phyloP scores from a whole-genome alignment of 2,329 filamentous ascomycete species.

The Cladosporium sp. region DNA sequence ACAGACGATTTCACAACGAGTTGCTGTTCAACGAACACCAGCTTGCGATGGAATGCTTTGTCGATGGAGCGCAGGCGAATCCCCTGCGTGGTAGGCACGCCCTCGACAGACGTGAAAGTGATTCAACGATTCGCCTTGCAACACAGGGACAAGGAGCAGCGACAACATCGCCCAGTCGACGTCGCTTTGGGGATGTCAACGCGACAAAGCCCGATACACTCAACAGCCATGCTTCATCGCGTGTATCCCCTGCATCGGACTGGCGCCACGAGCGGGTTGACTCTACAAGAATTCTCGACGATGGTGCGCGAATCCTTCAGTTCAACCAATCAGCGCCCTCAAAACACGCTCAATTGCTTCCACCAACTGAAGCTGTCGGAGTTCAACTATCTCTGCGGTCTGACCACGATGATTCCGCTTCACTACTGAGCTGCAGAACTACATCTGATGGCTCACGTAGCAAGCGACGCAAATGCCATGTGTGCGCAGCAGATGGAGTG shows the following conservation, averaged over 20 bases:
- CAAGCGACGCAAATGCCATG: constrained; percentile 24
- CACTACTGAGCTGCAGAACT: constrained; percentile 1
- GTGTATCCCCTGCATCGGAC: not conserved
- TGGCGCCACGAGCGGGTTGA: not conserved
- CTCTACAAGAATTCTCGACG: too few species aligned
- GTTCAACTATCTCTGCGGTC: not conserved
- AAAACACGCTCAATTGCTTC: too few species aligned
- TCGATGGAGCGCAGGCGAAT: not conserved
- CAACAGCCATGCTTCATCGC: not conserved
- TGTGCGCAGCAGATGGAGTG: constrained; percentile 27
- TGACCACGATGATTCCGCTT: constrained; percentile 6
- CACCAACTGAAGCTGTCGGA: too few species aligned
- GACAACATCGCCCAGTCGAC: not conserved
- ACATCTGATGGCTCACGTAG: not conserved
- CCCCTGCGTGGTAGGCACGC: too few species aligned
- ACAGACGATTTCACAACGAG: constrained; percentile 6
- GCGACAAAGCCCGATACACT: too few species aligned
- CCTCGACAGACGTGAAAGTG: too few species aligned
- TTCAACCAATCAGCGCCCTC: too few species aligned
- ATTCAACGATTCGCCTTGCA: too few species aligned
- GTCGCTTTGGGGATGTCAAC: not conserved
- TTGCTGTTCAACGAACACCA: constrained; percentile 14
- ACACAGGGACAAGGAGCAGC: too few species aligned
- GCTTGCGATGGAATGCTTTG: constrained; percentile 15
- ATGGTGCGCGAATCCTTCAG: too few species aligned